phyloP scores from a whole-genome alignment of 768 basidiomycete species.

The Hirschioporus abietinus region DNA sequence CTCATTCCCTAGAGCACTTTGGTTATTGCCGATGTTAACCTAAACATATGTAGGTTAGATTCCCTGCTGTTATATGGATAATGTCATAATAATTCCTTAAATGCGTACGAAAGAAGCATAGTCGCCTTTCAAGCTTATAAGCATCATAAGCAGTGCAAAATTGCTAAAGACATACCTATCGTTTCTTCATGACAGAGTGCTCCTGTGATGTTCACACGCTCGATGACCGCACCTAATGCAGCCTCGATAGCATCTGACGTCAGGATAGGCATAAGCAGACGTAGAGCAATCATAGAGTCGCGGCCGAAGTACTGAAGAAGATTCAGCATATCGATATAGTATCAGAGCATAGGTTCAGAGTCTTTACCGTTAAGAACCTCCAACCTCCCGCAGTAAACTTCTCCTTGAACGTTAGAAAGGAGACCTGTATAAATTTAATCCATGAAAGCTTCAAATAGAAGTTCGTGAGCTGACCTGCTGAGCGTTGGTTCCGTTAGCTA shows the following conservation, averaged over 20 bases:
- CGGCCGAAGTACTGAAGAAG: slow-evolving; percentile 26
- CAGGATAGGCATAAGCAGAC: slow-evolving; percentile 36
- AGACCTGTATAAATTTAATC: slow-evolving; percentile 20
- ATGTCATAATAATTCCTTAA: neutral
- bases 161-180: slow-evolving; percentile 19
- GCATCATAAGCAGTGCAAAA: neutral
- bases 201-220: slow-evolving; percentile 35
- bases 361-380: slow-evolving; percentile 36
- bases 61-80: neutral
- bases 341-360: neutral
- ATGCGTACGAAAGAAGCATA: slow-evolving; percentile 32
- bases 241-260: slow-evolving; percentile 35
- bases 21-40: slow-evolving; percentile 34
- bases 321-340: neutral
- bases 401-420: slow-evolving; percentile 34
- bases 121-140: slow-evolving; percentile 20
- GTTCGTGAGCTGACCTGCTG: slow-evolving; percentile 13
- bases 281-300: slow-evolving; percentile 39
- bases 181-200: slow-evolving; percentile 41
- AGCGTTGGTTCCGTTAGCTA: slow-evolving; percentile 24
- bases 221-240: slow-evolving; percentile 39
- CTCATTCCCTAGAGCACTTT: slow-evolving; percentile 31
- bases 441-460: slow-evolving; percentile 2
- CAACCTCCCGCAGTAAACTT: slow-evolving; percentile 41
- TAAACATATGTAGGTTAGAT: slow-evolving; percentile 7